Conservation (phyloP, 495 filamentous ascomycete species). For the Aspergillus biplanus region DNA sequence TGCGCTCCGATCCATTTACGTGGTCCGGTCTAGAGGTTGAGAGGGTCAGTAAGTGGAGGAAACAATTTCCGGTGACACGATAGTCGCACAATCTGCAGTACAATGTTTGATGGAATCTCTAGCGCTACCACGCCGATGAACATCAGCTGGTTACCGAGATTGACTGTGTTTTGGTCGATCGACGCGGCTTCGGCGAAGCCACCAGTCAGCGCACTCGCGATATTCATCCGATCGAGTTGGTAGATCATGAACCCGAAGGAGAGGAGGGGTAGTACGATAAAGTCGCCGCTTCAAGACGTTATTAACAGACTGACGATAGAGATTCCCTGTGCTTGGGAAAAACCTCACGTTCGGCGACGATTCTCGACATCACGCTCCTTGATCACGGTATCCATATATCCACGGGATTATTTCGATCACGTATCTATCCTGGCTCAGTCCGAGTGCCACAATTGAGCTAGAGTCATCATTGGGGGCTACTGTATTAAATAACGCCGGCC, state of each 20-base stretch:
- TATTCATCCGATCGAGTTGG: conserved; percentile 53
- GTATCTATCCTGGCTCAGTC: no score
- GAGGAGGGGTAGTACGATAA: conserved; percentile 49
- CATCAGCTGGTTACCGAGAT: conserved; percentile 57
- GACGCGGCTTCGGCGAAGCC: conserved; percentile 47
- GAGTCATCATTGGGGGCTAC: neutral
- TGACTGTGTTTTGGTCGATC: conserved; percentile 56
- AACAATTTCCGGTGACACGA: no score
- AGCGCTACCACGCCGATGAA: conserved; percentile 55
- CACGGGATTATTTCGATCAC: neutral
- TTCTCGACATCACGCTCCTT: no score
- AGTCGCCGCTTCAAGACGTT: conserved; percentile 35
- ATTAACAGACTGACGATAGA: neutral
- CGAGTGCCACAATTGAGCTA: no score
- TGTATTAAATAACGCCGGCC: no score
- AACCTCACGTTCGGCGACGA: neutral
- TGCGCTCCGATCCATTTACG: conserved; percentile 53
- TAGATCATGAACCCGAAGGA: conserved; percentile 53
- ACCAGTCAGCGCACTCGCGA: conserved; percentile 49
- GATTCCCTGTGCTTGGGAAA: neutral
- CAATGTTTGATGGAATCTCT: conserved; percentile 57
- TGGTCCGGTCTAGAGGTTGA: conserved; percentile 35
- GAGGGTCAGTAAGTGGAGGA: no score
- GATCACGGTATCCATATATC: neutral
- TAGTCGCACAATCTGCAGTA: conserved; percentile 35